Base-by-base conservation (phyloP, 1,139 yeast genomes). In the Lodderomyces parapsilosis region DNA sequence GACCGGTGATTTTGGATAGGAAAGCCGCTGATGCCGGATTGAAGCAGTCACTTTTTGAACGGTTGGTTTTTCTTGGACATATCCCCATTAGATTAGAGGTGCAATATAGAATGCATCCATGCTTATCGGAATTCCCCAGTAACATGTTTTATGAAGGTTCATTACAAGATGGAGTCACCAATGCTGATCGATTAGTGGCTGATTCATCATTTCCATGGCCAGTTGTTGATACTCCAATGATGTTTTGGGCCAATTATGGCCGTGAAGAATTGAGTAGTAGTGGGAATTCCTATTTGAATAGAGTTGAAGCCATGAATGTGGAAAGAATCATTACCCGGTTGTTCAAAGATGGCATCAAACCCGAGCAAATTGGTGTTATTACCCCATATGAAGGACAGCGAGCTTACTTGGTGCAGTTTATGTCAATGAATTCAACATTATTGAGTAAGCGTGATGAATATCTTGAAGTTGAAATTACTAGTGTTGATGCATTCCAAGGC, bases 341-440 rank as follows among this genome's bases (percentile, higher is more conserved):
- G 44, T 86, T 89, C 62, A 78, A 74, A 51, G 91, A 87, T 53
- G 96, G 96, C n/a, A 79, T 90, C 10, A 64, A 68, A 42, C 90
- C 96, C 0, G 76, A 76, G 14, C 95, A 89, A 59, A 90, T 91
- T 58, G 97, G 97, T 59, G 86, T 91, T 31, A 83, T 91, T 43
- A 90, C 98, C 3, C 97, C 98, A 0, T 91, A 91, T 62, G 96
- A 89, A 62, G 97, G 96, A 27, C 98, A 91, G 66, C 72, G 96
- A 50, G 88, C 94, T 0, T 90, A 85, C 58, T 71, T 90, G 46
- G 76, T 81, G 11, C 93, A 85, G 56, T 86, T 86, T 60, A 81
- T 91, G 90, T 77, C 80, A 52, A 64, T 83, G 70, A 83, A 83
- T 55, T 86, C 93, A 18, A 69, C 88, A 1, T 59, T 86, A 58